Evolutionary conservation across 75 land plant species (phyloP), one percentile per base, ranked within the genome.

Genomic region (Ceratopteris richardii): DNA sequence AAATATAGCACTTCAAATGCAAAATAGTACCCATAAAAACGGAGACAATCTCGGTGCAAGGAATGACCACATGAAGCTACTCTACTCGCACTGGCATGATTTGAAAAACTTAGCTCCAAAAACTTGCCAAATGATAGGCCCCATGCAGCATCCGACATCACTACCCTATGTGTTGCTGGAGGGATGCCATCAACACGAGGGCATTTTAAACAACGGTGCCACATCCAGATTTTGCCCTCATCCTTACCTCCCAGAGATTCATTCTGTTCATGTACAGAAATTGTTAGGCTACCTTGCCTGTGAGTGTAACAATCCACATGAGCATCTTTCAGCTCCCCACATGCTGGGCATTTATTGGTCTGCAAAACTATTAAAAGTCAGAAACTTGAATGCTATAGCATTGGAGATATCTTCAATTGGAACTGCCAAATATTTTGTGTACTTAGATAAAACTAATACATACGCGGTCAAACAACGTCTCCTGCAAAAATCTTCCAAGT

Each of bases 201-300:
- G 53, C 96, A 95, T 51, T 71, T 87, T 29, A 85, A 74, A 62
- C 99, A 95, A 1, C 86, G 71, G 64, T 80, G 77, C 99, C 99
- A 95, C 99, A 95, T 90, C 99, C 99, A 95, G 20, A 95, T 73
- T 58, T 86, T 95, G 42, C 88, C 92, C 44, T 90, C 92, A 43
- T 58, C 58, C 66, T 72, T 80, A 31, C 99, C 88, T 40, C 88
- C 75, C 64, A 95, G 67, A 66, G 29, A 17, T 22, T 42, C 57
- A 19, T 60, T 65, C 2, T 31, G 50, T 27, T 52, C 53, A 61
- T 75, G 76, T 20, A 88, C 84, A 63, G 67, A 80, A 14, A 93
- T 81, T 26, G 83, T 85, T 5, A 93, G 80, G 74, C 82, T 88
- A 17, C 95, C 98, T 21, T 80, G 87, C 50, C 73, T 77, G 37